These are phyloP conservation scores for Bothia castanella DNA, from an alignment of 1,284 basidiomycete species.

Conservation along the genomic window DNA sequence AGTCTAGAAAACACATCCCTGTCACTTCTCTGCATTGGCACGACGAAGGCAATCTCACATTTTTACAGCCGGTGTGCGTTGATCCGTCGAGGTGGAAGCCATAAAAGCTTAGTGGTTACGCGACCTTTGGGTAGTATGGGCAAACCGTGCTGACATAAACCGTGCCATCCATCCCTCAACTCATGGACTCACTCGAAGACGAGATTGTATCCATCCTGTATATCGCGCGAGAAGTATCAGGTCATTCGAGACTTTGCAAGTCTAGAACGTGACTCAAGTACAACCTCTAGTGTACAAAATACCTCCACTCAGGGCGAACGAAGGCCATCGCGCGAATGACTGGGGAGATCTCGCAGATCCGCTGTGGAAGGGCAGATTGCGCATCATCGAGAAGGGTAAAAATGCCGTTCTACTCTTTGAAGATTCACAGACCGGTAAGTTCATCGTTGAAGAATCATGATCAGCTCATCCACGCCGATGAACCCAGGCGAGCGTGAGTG, in stretches of 20 bases:
- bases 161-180: background rate
- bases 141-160: conserved; percentile 27
- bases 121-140: no score
- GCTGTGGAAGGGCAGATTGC: conserved; percentile 87
- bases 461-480: conserved; percentile 7
- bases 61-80: conserved; percentile 32
- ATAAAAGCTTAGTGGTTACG: no score
- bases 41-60: conserved; percentile 34
- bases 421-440: conserved; percentile 66
- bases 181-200: conserved; percentile 59
- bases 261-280: conserved; percentile 21
- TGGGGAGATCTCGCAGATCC: conserved; percentile 81
- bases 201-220: conserved; percentile 84
- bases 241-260: conserved; percentile 35
- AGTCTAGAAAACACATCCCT: conserved; percentile 48
- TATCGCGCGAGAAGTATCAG: conserved; percentile 82
- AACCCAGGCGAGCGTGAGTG: conserved; percentile 57
- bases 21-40: conserved; percentile 3
- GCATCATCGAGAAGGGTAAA: conserved; percentile 71
- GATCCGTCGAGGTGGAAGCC: conserved; percentile 19
- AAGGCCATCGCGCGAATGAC: conserved; percentile 80
- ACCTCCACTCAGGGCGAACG: conserved; percentile 77
- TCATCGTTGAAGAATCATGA: conserved; percentile 4
- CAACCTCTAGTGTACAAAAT: conserved; percentile 67
- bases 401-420: conserved; percentile 67